Percentiles rank a stretch among this genome's conserved stretches.
phyloP scores from a whole-genome alignment of 805 yeast species.

The Ogataea ramenticola region DNA sequence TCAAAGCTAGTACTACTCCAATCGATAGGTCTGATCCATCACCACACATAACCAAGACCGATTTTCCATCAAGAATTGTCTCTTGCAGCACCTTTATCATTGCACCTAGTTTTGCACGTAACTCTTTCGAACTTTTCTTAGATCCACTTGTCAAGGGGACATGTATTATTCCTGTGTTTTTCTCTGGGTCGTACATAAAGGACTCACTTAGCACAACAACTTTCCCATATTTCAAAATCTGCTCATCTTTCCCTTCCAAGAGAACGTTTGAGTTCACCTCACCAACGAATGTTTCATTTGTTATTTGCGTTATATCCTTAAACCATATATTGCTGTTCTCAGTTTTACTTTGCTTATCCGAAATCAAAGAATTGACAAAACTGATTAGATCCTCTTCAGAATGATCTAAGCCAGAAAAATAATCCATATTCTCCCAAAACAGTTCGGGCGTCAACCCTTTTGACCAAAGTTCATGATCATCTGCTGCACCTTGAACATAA shows the following conservation, averaged over 20 bases:
- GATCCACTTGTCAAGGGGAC: constrained; percentile 20
- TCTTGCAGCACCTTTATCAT: constrained; percentile 27
- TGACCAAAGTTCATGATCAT: constrained; percentile 88
- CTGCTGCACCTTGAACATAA: constrained; percentile 92
- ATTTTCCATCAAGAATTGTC: constrained; percentile 7
- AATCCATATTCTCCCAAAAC: constrained; percentile 45
- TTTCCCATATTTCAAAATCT: constrained; percentile 17
- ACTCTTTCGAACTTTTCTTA: constrained; percentile 61
- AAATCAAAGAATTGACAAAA: constrained; percentile 1
- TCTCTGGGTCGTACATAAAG: constrained; percentile 1
- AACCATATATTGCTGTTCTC: neutral
- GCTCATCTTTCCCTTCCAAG: neutral
- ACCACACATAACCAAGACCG: constrained; percentile 47
- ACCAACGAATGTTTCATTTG: neutral
- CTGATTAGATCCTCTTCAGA: constrained; percentile 25
- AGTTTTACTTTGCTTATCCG: neutral
- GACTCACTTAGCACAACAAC: constrained; percentile 13
- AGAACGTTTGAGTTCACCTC: constrained; percentile 4
- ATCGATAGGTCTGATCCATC: constrained; percentile 61
- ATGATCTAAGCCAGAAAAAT: constrained; percentile 13
- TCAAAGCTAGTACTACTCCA: constrained; percentile 47
- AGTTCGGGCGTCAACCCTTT: constrained; percentile 42
- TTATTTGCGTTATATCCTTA: constrained; percentile 10
- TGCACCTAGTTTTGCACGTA: constrained; percentile 40
- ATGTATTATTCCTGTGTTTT: constrained; percentile 14